Base-by-base conservation (phyloP, 2,329 filamentous ascomycete genomes). In the Diaporthe longicolla region DNA sequence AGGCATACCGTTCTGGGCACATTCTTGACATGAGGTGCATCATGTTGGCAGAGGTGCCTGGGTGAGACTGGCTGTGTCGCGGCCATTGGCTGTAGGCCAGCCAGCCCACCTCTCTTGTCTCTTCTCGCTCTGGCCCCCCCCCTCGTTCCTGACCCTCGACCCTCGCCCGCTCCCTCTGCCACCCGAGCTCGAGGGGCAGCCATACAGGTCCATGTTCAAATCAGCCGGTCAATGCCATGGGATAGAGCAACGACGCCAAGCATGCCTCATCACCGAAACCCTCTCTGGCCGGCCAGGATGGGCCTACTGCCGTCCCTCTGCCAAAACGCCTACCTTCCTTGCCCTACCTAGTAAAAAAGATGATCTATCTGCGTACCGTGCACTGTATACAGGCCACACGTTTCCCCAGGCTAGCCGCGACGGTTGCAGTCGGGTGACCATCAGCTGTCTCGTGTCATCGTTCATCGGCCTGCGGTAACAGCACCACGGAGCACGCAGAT, bases 21-120 rank as follows among this genome's bases (percentile, higher is more conserved):
- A 66, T 66, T 66, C 63, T 66, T 66, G 45, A 66, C 63, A 40
- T 37, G 63, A 66, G 63, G 45, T 66, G 63, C 63, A 66, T 66
- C 63, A 66, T 66, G 61, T 52, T 66, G 61, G 61, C 61, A 66
- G 32, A 66, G 32, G 63, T 66, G 63, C 63, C 63, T 37, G 63
- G 63, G 63, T 66, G 63, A 66, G 63, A 52, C 63, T 66, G 63
- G 63, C 29, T 66, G 63, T 66, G 63, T 52, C 63, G 63, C 63
- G 63, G 63, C 32, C 63, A 66, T 66, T 66, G 63, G 63, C 43
- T 66, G 45, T 17, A 52, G 45, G 63, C 63, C 29, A 13, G 58
- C 29, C 63, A 40, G 37, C 37, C 37, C 29, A 66, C 45, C 63
- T 37, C 29, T 37, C 40, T 45, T 40, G 37, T 40, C 11, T 40